Evolutionary conservation across 2,329 filamentous ascomycete genomes (phyloP).

Genomic region (Aspergillus novoparasiticus): DNA sequence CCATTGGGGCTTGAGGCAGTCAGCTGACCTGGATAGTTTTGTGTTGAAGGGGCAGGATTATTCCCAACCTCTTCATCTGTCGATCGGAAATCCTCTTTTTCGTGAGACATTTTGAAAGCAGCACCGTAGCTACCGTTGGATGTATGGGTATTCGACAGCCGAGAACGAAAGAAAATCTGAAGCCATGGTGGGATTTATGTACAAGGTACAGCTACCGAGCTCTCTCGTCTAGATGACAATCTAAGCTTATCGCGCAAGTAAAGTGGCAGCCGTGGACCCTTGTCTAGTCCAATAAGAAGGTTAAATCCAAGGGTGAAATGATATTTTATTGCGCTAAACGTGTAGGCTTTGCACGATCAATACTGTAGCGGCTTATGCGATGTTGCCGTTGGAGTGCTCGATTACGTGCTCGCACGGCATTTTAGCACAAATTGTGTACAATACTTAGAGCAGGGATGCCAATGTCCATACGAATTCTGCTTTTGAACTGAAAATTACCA

Average conservation of each 20-base stretch:
- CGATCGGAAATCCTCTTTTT: conserved; percentile 19
- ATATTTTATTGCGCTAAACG: not conserved
- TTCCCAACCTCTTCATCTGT: conserved; percentile 24
- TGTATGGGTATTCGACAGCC: not conserved
- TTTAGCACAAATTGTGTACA: conserved; percentile 13
- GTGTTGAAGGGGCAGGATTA: not conserved
- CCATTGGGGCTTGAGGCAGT: too few species aligned
- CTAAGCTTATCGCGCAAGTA: not conserved
- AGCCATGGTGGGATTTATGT: not conserved
- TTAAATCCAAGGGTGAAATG: too few species aligned
- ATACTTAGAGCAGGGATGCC: not conserved
- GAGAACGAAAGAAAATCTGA: not conserved
- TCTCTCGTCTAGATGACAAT: not conserved
- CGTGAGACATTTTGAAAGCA: conserved; percentile 15
- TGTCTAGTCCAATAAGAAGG: not conserved
- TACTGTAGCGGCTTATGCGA: conserved; percentile 2
- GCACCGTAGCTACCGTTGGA: not conserved
- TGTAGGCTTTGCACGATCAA: not conserved
- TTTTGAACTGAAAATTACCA: conserved; percentile 9
- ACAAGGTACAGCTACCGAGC: not conserved
- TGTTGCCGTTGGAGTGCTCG: conserved; percentile 27
- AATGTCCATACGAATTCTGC: too few species aligned
- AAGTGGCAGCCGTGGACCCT: not conserved
- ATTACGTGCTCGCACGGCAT: conserved; percentile 40
- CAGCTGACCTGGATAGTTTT: conserved; percentile 14